phyloP scores from a whole-genome alignment of 345 rosid genomes.

The Turritis glabra region DNA sequence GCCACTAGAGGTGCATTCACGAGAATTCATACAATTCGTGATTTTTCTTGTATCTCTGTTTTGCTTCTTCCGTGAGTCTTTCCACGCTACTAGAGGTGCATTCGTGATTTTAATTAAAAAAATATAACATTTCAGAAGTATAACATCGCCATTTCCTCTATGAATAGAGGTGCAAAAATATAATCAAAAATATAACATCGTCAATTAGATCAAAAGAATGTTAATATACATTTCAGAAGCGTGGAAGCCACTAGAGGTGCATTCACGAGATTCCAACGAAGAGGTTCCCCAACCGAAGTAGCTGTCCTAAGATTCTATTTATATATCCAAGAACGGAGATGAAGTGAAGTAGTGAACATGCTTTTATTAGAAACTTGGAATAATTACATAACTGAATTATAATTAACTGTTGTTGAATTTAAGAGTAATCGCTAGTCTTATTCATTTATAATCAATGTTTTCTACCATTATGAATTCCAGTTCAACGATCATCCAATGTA shows the following conservation, averaged over 20 bases:
- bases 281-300: slow-evolving; percentile 39
- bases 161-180: too few relatives aligned
- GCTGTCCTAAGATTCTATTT: too few relatives aligned
- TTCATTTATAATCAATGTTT: background rate
- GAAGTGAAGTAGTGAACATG: background rate
- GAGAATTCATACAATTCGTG: too few relatives aligned
- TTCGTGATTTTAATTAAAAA: too few relatives aligned
- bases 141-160: too few relatives aligned
- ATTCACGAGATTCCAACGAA: slow-evolving; percentile 37
- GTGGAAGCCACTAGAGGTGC: slow-evolving; percentile 42
- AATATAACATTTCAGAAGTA: too few relatives aligned
- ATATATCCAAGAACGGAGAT: background rate
- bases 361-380: background rate
- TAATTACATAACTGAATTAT: background rate
- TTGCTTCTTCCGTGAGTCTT: too few relatives aligned
- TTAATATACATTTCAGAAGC: slow-evolving; percentile 15
- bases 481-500: slow-evolving; percentile 13
- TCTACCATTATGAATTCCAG: background rate
- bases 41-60: too few relatives aligned
- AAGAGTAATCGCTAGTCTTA: background rate
- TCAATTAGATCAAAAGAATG: too few relatives aligned
- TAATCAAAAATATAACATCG: too few relatives aligned
- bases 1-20: slow-evolving; percentile 41
- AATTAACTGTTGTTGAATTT: slow-evolving; percentile 1
- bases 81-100: too few relatives aligned